phyloP scores from a whole-genome alignment of 306 rosid species.

The Pyrus pyrifolia region DNA sequence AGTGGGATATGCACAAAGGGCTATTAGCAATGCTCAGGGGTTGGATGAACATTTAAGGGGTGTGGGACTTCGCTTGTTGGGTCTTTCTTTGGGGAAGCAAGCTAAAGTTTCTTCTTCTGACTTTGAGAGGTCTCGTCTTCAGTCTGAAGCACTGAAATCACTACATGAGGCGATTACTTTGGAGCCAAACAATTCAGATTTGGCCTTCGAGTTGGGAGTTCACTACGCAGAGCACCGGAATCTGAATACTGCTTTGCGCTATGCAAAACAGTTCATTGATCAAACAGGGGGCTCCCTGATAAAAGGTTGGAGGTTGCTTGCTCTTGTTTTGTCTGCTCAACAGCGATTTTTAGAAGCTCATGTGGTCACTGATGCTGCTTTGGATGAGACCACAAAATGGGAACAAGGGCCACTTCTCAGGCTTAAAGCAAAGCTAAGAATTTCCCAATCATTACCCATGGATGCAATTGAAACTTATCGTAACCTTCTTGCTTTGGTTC shows the following conservation, averaged over 20 bases:
- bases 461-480: slow-evolving; percentile 92
- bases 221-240: slow-evolving; percentile 74
- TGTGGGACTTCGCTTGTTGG: slow-evolving; percentile 67
- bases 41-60: slow-evolving; percentile 65
- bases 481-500: slow-evolving; percentile 90
- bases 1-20: slow-evolving; percentile 59
- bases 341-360: slow-evolving; percentile 74
- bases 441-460: slow-evolving; percentile 60
- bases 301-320: slow-evolving; percentile 90
- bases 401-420: slow-evolving; percentile 89
- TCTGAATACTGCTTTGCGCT: slow-evolving; percentile 63
- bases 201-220: slow-evolving; percentile 72
- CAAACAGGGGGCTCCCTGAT: slow-evolving; percentile 78
- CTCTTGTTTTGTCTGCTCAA: slow-evolving; percentile 86
- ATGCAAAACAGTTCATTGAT: slow-evolving; percentile 66
- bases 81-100: slow-evolving; percentile 76
- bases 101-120: slow-evolving; percentile 59
- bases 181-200: slow-evolving; percentile 50
- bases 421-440: slow-evolving; percentile 83
- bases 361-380: slow-evolving; percentile 86
- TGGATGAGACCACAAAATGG: slow-evolving; percentile 90
- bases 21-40: slow-evolving; percentile 41
- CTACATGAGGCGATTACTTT: slow-evolving; percentile 38
- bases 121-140: slow-evolving; percentile 46
- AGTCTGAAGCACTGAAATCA: slow-evolving; percentile 52